Percentiles rank a stretch among this genome's conserved stretches.
Conservation (phyloP, 2,329 filamentous ascomycete genomes). For the Trichophyton mentagrophytes region DNA sequence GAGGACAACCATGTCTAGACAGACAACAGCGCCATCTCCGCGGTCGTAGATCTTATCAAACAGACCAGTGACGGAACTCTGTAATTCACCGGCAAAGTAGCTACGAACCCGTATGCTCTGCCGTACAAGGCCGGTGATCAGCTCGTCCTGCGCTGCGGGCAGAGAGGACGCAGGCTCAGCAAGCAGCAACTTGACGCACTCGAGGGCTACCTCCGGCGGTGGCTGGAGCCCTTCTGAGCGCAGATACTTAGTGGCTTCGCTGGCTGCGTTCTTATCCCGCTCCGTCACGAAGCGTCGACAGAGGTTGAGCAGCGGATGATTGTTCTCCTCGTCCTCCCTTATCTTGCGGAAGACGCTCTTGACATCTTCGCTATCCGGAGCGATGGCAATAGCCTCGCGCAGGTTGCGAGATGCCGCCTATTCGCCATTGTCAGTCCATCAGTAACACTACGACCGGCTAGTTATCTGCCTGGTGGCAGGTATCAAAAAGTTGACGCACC, state of each 20-base stretch:
- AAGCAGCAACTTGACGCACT: slow-evolving; percentile 33
- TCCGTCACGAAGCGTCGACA: slow-evolving; percentile 32
- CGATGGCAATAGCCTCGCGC: slow-evolving; percentile 37
- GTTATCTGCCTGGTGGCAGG: background rate
- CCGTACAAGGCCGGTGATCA: slow-evolving; percentile 35
- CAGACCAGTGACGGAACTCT: slow-evolving; percentile 34
- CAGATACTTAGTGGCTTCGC: slow-evolving; percentile 33
- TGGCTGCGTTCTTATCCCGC: slow-evolving; percentile 32
- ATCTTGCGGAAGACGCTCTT: slow-evolving; percentile 35
- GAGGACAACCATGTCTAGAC: slow-evolving; percentile 35
- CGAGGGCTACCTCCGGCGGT: slow-evolving; percentile 30
- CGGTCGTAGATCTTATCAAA: slow-evolving; percentile 39
- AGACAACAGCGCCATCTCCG: slow-evolving; percentile 36
- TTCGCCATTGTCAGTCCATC: background rate
- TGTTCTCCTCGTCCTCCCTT: slow-evolving; percentile 29
- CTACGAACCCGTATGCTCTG: slow-evolving; percentile 32
- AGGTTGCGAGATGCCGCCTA: slow-evolving; percentile 37
- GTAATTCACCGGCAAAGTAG: slow-evolving; percentile 32
- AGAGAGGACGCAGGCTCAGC: slow-evolving; percentile 25
- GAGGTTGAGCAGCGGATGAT: slow-evolving; percentile 33
- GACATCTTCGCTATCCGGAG: slow-evolving; percentile 33
- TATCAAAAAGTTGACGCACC: slow-evolving; percentile 20
- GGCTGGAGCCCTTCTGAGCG: slow-evolving; percentile 32
- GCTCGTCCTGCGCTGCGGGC: slow-evolving; percentile 33
- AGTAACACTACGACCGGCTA: too few relatives aligned